These are phyloP conservation scores for Niveomyces coronatus DNA, from an alignment of 2,329 filamentous ascomycete genomes.

Conservation along the genomic window DNA sequence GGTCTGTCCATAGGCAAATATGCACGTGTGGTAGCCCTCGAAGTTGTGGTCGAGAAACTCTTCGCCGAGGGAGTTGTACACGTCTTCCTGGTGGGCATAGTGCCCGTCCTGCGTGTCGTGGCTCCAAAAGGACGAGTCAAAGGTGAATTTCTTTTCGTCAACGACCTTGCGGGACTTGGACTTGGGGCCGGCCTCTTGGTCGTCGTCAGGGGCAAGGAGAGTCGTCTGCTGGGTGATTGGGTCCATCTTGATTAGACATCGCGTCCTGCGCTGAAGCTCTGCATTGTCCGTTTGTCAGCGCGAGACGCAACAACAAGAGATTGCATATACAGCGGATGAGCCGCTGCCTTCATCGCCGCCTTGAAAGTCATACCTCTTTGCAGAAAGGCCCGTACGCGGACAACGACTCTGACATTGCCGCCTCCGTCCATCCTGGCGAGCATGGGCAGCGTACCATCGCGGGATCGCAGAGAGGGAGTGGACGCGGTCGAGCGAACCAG, in stretches of 20 bases:
- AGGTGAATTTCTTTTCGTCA: slow-evolving; percentile 87
- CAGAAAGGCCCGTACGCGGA: slow-evolving; percentile 69
- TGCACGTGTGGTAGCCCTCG: slow-evolving; percentile 97
- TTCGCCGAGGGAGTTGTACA: slow-evolving; percentile 89
- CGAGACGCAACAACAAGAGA: slow-evolving; percentile 11
- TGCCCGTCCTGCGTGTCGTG: slow-evolving; percentile 69
- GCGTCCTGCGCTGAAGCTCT: slow-evolving; percentile 74
- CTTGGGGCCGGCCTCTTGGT: slow-evolving; percentile 40
- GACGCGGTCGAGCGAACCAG: slow-evolving; percentile 58
- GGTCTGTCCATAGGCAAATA: slow-evolving; percentile 97
- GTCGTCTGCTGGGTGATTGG: slow-evolving; percentile 77
- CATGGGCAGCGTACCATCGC: slow-evolving; percentile 54
- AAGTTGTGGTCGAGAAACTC: slow-evolving; percentile 99
- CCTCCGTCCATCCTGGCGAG: slow-evolving; percentile 49
- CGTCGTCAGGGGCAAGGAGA: slow-evolving; percentile 58
- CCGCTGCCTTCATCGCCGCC: not conserved
- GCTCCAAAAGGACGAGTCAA: slow-evolving; percentile 98
- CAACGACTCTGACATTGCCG: slow-evolving; percentile 74
- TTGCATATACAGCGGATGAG: not conserved
- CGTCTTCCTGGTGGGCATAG: slow-evolving; percentile 85
- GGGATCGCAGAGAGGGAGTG: slow-evolving; percentile 65
- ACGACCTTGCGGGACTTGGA: slow-evolving; percentile 61
- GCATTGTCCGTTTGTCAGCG: slow-evolving; percentile 6
- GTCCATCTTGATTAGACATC: slow-evolving; percentile 89
- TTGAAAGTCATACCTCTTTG: slow-evolving; percentile 51